Evolutionary conservation across 495 filamentous ascomycete species (phyloP).

Genomic region (Talaromyces stipitatus): DNA sequence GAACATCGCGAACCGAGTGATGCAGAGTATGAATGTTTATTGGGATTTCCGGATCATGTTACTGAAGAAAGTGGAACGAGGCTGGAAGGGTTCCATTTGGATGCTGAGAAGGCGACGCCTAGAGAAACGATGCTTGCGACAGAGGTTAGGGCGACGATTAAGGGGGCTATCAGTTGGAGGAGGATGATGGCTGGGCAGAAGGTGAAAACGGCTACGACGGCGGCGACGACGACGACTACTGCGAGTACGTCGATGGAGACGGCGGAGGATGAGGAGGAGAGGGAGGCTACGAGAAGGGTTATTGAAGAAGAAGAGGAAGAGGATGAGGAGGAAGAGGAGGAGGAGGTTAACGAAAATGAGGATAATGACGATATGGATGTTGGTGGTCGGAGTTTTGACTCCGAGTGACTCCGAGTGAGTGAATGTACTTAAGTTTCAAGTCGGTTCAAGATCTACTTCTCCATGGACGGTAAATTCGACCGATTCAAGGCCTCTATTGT

Average conservation of each 20-base stretch:
- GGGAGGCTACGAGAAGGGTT: slow-evolving; percentile 20
- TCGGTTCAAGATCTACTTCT: not conserved
- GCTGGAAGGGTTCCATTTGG: slow-evolving; percentile 23
- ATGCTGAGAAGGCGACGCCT: slow-evolving; percentile 14
- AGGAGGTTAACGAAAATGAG: slow-evolving; percentile 13
- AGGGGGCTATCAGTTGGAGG: slow-evolving; percentile 29
- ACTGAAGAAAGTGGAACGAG: slow-evolving; percentile 15
- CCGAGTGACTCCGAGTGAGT: no score
- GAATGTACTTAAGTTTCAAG: no score
- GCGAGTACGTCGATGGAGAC: slow-evolving; percentile 17
- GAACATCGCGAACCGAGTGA: slow-evolving; percentile 36
- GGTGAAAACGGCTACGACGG: not conserved
- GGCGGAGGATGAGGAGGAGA: slow-evolving; percentile 19
- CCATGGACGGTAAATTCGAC: not conserved
- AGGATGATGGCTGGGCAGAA: slow-evolving; percentile 9
- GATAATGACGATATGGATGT: slow-evolving; percentile 12
- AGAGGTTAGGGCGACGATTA: slow-evolving; percentile 31
- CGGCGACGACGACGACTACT: not conserved
- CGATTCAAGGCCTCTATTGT: not conserved
- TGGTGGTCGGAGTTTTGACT: slow-evolving; percentile 10
- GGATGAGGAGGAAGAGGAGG: slow-evolving; percentile 11
- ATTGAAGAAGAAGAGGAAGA: slow-evolving; percentile 18
- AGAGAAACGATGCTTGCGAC: slow-evolving; percentile 28
- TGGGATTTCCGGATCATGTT: slow-evolving; percentile 38
- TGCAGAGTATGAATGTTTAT: slow-evolving; percentile 37